These are phyloP conservation scores for Mycosphaerella sp. DNA, from an alignment of 2,329 filamentous ascomycete genomes.

Conservation along the genomic window DNA sequence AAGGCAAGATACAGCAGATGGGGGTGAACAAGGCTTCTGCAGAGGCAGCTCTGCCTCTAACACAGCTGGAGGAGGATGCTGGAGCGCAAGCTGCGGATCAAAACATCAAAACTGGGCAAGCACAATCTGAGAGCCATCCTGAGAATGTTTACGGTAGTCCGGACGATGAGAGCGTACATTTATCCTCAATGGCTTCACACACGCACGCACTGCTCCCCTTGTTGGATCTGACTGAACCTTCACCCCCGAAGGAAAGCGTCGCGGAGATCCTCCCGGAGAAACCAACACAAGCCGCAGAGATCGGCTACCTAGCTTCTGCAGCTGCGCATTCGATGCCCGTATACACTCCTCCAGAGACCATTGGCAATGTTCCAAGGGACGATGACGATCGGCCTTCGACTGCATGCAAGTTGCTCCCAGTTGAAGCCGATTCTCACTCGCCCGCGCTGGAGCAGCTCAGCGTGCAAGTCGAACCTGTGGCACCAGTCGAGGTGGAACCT, in stretches of 20 bases:
- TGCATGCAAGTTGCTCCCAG: slow-evolving; percentile 13
- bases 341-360: not conserved
- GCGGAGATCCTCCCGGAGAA: not conserved
- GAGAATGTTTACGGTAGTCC: not conserved
- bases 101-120: not conserved
- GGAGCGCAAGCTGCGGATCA: slow-evolving; percentile 6
- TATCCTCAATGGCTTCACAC: slow-evolving; percentile 19
- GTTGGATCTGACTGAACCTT: not conserved
- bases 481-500: slow-evolving; percentile 4
- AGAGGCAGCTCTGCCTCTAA: not conserved
- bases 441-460: slow-evolving; percentile 18
- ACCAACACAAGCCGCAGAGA: not conserved
- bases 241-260: not conserved
- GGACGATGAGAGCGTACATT: not conserved
- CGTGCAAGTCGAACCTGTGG: slow-evolving; percentile 8
- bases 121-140: not conserved
- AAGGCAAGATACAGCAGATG: slow-evolving; percentile 22
- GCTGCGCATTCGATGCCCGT: slow-evolving; percentile 5
- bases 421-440: slow-evolving; percentile 16
- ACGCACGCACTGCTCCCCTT: slow-evolving; percentile 12
- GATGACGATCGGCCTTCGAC: slow-evolving; percentile 10
- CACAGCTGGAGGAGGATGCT: slow-evolving; percentile 2
- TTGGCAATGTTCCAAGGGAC: not conserved
- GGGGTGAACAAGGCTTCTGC: slow-evolving; percentile 1
- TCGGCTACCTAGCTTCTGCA: not conserved